phyloP scores from a whole-genome alignment of 2,329 filamentous ascomycete species.

The Hypoxylon sp. region DNA sequence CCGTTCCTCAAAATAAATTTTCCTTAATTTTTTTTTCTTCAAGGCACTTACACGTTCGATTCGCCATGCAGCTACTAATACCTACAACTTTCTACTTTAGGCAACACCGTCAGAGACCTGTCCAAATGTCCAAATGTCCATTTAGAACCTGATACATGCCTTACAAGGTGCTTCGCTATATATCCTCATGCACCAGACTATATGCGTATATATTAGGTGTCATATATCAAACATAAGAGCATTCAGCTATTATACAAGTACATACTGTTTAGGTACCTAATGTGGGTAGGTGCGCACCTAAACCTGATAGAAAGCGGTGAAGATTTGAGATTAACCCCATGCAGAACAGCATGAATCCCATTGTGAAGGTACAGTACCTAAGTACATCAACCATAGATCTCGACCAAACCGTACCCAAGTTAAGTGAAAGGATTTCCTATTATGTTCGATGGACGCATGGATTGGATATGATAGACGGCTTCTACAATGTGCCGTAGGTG shows the following conservation, averaged over 20 bases:
- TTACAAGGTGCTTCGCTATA: slow-evolving; percentile 11
- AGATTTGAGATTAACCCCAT: slow-evolving; percentile 19
- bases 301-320: slow-evolving; percentile 43
- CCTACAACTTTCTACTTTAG: slow-evolving; percentile 26
- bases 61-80: slow-evolving; percentile 1
- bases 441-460: slow-evolving; percentile 28
- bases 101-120: slow-evolving; percentile 1
- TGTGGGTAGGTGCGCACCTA: slow-evolving; percentile 22
- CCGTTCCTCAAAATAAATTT: slow-evolving; percentile 39
- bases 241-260: slow-evolving; percentile 32
- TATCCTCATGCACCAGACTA: slow-evolving; percentile 19
- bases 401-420: slow-evolving; percentile 5
- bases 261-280: slow-evolving; percentile 27
- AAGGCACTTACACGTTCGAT: slow-evolving; percentile 25
- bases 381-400: slow-evolving; percentile 16
- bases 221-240: slow-evolving; percentile 22
- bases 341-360: slow-evolving; percentile 18
- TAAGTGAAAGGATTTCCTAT: slow-evolving; percentile 14
- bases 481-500: slow-evolving; percentile 36
- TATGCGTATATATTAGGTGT: slow-evolving; percentile 20
- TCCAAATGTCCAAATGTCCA: background rate
- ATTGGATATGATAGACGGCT: slow-evolving; percentile 23
- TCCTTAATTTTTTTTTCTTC: slow-evolving; percentile 31
- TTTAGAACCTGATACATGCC: slow-evolving; percentile 18
- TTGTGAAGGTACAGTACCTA: slow-evolving; percentile 7